A percentile compares a stretch with the other conserved stretches of the same genome.
phyloP scores from a whole-genome alignment of 805 yeast genomes.

The Yarrowia phangngaensis region DNA sequence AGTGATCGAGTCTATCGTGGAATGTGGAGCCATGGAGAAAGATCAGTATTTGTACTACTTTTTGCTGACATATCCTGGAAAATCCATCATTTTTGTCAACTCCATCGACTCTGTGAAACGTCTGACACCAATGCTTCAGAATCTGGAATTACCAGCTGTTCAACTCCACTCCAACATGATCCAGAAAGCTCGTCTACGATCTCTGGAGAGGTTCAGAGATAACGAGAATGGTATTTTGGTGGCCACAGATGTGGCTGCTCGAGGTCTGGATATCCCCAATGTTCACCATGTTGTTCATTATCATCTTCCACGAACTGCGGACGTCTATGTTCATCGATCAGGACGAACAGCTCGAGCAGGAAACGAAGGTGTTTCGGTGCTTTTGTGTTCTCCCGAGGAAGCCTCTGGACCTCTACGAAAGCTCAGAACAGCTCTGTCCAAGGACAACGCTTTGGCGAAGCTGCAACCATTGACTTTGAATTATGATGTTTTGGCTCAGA shows the following conservation, averaged over 20 bases:
- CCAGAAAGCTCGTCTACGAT: conserved; percentile 85
- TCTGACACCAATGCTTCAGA: conserved; percentile 67
- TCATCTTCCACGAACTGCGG: conserved; percentile 92
- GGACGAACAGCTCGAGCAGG: conserved; percentile 99
- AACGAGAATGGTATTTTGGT: conserved; percentile 55
- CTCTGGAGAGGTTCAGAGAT: conserved; percentile 70
- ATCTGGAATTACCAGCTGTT: conserved; percentile 60
- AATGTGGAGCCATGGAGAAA: conserved; percentile 85
- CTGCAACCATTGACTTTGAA: conserved; percentile 74
- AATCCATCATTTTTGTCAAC: conserved; percentile 87
- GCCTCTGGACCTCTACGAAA: conserved; percentile 82
- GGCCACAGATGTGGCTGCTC: conserved; percentile 97
- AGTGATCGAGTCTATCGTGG: conserved; percentile 80
- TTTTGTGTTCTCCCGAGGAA: conserved; percentile 91
- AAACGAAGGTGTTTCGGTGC: conserved; percentile 85
- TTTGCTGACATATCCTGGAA: conserved; percentile 77
- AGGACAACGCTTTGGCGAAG: conserved; percentile 42
- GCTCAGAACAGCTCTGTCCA: conserved; percentile 52
- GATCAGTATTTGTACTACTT: conserved; percentile 89
- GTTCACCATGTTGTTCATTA: conserved; percentile 95
- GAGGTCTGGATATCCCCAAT: conserved; percentile 89
- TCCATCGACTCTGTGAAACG: conserved; percentile 94
- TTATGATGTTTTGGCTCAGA: conserved; percentile 62
- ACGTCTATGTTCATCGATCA: conserved; percentile 88
- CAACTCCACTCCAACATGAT: conserved; percentile 91